Evolutionary conservation across 2,329 filamentous ascomycete genomes (phyloP).

Genomic region (Blastomyces gilchristii): DNA sequence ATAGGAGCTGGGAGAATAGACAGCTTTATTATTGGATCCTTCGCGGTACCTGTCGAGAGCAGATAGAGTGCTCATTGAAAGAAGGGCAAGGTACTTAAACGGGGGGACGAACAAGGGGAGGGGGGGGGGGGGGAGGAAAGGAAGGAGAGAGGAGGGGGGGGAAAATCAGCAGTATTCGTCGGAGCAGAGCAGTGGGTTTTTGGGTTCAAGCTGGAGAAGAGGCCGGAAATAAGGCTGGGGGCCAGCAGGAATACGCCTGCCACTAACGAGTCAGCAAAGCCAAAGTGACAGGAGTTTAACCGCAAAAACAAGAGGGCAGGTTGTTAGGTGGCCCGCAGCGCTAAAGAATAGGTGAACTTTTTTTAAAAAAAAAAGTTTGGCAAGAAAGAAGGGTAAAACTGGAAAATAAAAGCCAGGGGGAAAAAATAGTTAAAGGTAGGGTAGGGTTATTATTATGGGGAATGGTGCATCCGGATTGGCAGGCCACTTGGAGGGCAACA

Average conservation of each 20-base stretch:
- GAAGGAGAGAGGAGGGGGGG: slow-evolving; percentile 4
- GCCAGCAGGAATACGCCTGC: not conserved
- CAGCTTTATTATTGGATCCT: slow-evolving; percentile 14
- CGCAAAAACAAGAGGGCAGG: not conserved
- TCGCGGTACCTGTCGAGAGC: slow-evolving; percentile 28
- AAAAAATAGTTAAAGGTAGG: not conserved
- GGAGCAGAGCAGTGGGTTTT: not conserved
- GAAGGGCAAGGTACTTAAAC: slow-evolving; percentile 9
- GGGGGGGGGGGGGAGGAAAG: not conserved
- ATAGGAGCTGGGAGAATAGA: slow-evolving; percentile 15
- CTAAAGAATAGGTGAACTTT: not conserved
- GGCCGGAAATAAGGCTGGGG: slow-evolving; percentile 4
- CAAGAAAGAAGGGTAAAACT: not conserved
- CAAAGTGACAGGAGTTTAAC: not conserved
- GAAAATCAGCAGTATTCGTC: slow-evolving; percentile 7
- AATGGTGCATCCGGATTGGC: not conserved
- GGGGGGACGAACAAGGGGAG: slow-evolving; percentile 10
- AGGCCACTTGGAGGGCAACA: not conserved
- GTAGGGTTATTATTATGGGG: not conserved
- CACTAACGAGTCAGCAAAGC: not conserved
- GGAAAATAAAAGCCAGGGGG: not conserved
- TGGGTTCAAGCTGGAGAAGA: not conserved
- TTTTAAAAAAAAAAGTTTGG: not conserved
- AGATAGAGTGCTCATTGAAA: slow-evolving; percentile 36
- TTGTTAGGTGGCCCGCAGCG: not conserved